Base-by-base conservation (phyloP, 345 rosid species). In the Crucihimalaya himalaica region DNA sequence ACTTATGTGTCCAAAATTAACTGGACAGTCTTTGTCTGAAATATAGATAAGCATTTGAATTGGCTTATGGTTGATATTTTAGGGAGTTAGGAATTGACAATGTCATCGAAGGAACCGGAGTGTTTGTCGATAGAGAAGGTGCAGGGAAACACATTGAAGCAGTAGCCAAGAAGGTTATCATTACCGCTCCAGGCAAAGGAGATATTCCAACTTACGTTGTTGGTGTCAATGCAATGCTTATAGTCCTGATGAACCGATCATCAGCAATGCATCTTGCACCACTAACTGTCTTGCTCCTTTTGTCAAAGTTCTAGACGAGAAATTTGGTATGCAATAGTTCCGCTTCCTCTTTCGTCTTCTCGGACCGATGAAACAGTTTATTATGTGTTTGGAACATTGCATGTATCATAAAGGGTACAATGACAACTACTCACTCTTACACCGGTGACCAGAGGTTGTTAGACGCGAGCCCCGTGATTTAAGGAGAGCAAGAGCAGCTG, bases 391-490 rank as follows among this genome's bases (percentile, higher is more conserved):
- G 34, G 27, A 21, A 58, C 35, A 7, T 70, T 59, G 43, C 78
- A 92, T 94, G 98, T 7, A 93, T 93, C 80, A 89, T 90, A 70
- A 93, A 93, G 91, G 98, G 98, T 37, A 93, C 98, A 75, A 93
- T 93, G 98, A 93, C 98, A 15, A 93, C 98, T 15, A 93, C 98
- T 79, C 98, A 93, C 81, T 93, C 98, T 5, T 93, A 93, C 91
- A 93, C 98, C 0, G 96, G 98, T 20, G 98, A 93, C 87, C 97
- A 93, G 80, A 87, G 98, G 78, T 80, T 93, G 10, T 83, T 93
- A 2, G 98, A 91, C 27, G 98, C 98, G 0, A 93, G 97, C 73
- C 98, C 84, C 97, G 97, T 66, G 98, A 91, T 80, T 82, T 93
- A n/a, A 84, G 98, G 78, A 89, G 98, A 62, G 98, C 98, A 73